Conservation (phyloP, 441 rosid species). For the Daphne laureola region DNA sequence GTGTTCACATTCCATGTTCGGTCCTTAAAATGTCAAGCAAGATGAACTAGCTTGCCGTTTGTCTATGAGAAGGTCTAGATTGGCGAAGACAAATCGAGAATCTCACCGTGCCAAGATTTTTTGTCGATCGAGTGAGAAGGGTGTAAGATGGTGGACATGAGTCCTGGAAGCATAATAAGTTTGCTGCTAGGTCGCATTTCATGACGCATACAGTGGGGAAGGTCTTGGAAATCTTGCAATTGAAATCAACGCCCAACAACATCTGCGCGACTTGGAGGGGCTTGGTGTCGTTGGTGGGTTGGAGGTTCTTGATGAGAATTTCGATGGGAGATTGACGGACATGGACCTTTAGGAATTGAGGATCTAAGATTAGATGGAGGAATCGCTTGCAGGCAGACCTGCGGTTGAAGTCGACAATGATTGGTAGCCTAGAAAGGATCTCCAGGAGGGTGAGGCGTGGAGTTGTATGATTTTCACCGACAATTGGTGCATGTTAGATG, state of each 20-base stretch:
- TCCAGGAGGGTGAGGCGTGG: too few relatives aligned
- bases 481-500: too few relatives aligned
- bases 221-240: constrained; percentile 35
- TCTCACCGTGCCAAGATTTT: constrained; percentile 21
- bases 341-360: too few relatives aligned
- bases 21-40: constrained; percentile 1
- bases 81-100: constrained; percentile 27
- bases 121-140: constrained; percentile 28
- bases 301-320: too few relatives aligned
- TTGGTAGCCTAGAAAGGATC: too few relatives aligned
- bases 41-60: constrained; percentile 39
- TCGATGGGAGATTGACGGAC: too few relatives aligned
- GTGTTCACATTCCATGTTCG: constrained; percentile 53
- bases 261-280: not conserved
- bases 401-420: too few relatives aligned
- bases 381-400: too few relatives aligned
- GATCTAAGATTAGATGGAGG: too few relatives aligned
- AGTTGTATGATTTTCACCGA: too few relatives aligned
- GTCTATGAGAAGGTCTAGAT: constrained; percentile 61
- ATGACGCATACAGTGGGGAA: constrained; percentile 35
- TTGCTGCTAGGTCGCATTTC: constrained; percentile 46
- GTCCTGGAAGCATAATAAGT: constrained; percentile 37
- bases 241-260: constrained; percentile 47
- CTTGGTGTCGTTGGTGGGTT: too few relatives aligned
- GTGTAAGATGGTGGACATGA: constrained; percentile 41